These are phyloP conservation scores for Cyberlindnera mycetangii DNA, from an alignment of 805 yeast species.

Conservation along the genomic window DNA sequence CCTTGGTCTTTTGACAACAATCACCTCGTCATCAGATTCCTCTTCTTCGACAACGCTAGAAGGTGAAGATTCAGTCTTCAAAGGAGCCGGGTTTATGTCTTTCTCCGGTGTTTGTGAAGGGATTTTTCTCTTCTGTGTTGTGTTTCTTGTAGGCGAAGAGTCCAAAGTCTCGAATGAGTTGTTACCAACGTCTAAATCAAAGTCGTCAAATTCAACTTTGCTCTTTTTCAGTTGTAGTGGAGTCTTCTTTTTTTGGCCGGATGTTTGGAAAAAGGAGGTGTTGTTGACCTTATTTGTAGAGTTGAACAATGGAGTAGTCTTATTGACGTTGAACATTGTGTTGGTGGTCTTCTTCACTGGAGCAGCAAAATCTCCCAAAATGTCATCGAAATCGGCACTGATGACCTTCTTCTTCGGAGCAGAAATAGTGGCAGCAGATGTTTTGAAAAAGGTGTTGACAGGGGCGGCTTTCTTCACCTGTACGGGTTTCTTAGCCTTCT, in stretches of 20 bases:
- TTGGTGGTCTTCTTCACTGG: conserved; percentile 18
- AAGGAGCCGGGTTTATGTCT: neutral
- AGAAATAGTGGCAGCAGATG: conserved; percentile 30
- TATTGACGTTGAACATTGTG: conserved; percentile 17
- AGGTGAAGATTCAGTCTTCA: neutral
- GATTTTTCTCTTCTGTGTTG: conserved; percentile 10
- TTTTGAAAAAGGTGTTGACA: conserved; percentile 52
- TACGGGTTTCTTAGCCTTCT: conserved; percentile 9
- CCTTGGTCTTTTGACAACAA: conserved; percentile 51
- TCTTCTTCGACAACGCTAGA: conserved; percentile 14
- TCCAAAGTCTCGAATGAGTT: conserved; percentile 28
- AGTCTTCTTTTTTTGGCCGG: conserved; percentile 28
- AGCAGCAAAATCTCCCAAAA: conserved; percentile 40
- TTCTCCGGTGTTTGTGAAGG: conserved; percentile 12
- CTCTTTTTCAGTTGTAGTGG: conserved; percentile 14
- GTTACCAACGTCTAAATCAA: conserved; percentile 26
- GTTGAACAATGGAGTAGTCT: conserved; percentile 24
- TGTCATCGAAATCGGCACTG: conserved; percentile 63
- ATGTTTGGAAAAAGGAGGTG: conserved; percentile 13
- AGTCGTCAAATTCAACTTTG: conserved; percentile 25
- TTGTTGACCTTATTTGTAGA: conserved; percentile 28
- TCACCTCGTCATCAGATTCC: conserved; percentile 57
- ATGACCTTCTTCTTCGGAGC: conserved; percentile 40
- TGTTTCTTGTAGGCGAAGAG: conserved; percentile 37
- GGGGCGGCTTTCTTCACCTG: conserved; percentile 40